Evolutionary conservation across 352 stramenopile species (phyloP), one percentile per base, ranked within the genome.

Genomic region (Plasmopara halstedii): DNA sequence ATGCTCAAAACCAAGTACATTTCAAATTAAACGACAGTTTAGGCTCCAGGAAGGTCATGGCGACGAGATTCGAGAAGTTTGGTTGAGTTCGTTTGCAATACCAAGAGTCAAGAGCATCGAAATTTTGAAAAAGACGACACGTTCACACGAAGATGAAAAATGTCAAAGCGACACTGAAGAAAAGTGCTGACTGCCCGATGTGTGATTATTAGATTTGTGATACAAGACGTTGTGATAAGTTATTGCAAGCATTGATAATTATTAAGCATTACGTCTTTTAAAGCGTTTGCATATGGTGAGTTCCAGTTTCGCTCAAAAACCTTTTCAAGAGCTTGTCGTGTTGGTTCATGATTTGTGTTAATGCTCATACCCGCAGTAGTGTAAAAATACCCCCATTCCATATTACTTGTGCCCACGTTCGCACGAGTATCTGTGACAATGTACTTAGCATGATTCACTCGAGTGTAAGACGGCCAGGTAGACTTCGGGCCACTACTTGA

Each of bases 351-450:
- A 47, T 90, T 70, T n/a, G 73, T 88, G 48, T 92, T 90, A 20
- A 92, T 54, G 27, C 75, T 88, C 17, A 69, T 71, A 14, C 78
- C 81, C 17, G 81, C 76, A 9, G 78, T 90, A 13, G 81, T 85
- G 68, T 92, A 84, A 49, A 90, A 92, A 53, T 92, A 92, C 8
- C 75, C 72, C 81, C 81, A 88, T 60, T 87, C 74, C 74, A 88
- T 89, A 58, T 92, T 92, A 50, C 78, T 90, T 25, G 78, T 90
- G 18, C 81, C 78, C n/a, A 92, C 58, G 51, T 92, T 92, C 22
- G 70, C 75, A n/a, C 75, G 76, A 47, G 50, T 27, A 53, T 92
- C 81, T 0, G 69, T 88, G 42, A 92, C 77, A 53, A 92, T 85
- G 43, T 81, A 90, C 62, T 92, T 92, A 36, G 74, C 81, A 56